phyloP scores from a whole-genome alignment of 352 stramenopile genomes.

The Elongisporangium undulatum region DNA sequence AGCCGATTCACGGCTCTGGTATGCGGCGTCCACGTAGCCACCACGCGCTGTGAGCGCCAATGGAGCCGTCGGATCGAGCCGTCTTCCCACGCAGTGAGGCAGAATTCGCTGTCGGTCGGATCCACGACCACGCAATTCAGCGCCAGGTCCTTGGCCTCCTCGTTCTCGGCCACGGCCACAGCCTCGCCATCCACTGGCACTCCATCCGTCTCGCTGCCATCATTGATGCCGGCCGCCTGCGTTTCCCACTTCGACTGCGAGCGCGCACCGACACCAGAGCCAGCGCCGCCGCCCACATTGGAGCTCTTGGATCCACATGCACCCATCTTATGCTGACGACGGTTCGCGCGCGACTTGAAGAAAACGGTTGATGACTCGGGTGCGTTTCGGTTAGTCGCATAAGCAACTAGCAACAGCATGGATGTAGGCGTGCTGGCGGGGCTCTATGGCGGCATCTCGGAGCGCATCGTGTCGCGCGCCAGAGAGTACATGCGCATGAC shows the following conservation, averaged over 20 bases:
- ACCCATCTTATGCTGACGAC: background rate
- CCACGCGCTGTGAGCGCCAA: conserved; percentile 24
- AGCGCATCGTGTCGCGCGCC: conserved; percentile 37
- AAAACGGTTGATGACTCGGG: background rate
- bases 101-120: conserved; percentile 15
- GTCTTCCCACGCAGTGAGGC: conserved; percentile 70
- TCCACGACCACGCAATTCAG: conserved; percentile 43
- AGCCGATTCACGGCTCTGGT: conserved; percentile 57
- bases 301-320: background rate
- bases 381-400: background rate
- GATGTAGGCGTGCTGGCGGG: conserved; percentile 40
- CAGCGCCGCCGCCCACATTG: background rate
- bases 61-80: conserved; percentile 43
- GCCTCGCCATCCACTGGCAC: background rate
- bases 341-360: background rate
- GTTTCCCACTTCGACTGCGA: background rate
- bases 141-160: conserved; percentile 15
- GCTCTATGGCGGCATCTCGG: conserved; percentile 52
- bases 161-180: background rate
- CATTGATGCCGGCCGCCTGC: background rate
- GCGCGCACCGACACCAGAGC: background rate
- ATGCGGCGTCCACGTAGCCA: conserved; percentile 47
- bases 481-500: conserved; percentile 52
- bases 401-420: conserved; percentile 23
- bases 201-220: background rate